A percentile compares a stretch with the other conserved stretches of the same genome.
Evolutionary conservation across 306 rosid genomes (phyloP).

Genomic region (Quercus cerris): DNA sequence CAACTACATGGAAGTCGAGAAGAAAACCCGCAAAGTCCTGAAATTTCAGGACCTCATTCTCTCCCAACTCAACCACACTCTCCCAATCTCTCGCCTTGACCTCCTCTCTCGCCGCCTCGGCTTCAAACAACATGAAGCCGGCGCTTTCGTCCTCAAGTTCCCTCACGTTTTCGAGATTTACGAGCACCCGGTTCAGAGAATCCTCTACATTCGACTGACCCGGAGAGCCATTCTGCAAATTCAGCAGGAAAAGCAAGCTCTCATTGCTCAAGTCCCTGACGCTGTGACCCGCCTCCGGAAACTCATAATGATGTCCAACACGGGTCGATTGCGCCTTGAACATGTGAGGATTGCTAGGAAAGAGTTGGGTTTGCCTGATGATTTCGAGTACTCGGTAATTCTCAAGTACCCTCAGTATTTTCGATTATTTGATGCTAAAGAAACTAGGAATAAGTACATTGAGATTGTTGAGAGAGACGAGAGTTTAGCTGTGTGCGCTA

Average conservation of each 20-base stretch:
- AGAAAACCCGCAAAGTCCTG: slow-evolving; percentile 73
- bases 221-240: slow-evolving; percentile 76
- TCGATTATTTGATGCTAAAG: slow-evolving; percentile 62
- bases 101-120: slow-evolving; percentile 69
- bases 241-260: slow-evolving; percentile 57
- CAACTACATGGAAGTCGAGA: slow-evolving; percentile 87
- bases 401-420: slow-evolving; percentile 64
- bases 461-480: slow-evolving; percentile 57
- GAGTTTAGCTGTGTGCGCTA: slow-evolving; percentile 48
- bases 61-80: slow-evolving; percentile 48
- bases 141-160: slow-evolving; percentile 73
- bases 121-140: slow-evolving; percentile 59
- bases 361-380: slow-evolving; percentile 73
- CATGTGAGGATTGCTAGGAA: slow-evolving; percentile 77
- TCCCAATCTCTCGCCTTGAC: slow-evolving; percentile 74
- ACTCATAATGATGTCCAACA: slow-evolving; percentile 76
- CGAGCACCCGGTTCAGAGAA: slow-evolving; percentile 86
- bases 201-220: slow-evolving; percentile 69
- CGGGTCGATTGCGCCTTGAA: slow-evolving; percentile 63
- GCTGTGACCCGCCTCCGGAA: slow-evolving; percentile 76
- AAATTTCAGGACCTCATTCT: slow-evolving; percentile 67
- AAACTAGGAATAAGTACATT: slow-evolving; percentile 78
- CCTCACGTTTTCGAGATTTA: slow-evolving; percentile 81
- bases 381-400: slow-evolving; percentile 75
- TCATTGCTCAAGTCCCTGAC: slow-evolving; percentile 41